phyloP scores from a whole-genome alignment of 345 rosid species.

The Corymbia maculata region DNA sequence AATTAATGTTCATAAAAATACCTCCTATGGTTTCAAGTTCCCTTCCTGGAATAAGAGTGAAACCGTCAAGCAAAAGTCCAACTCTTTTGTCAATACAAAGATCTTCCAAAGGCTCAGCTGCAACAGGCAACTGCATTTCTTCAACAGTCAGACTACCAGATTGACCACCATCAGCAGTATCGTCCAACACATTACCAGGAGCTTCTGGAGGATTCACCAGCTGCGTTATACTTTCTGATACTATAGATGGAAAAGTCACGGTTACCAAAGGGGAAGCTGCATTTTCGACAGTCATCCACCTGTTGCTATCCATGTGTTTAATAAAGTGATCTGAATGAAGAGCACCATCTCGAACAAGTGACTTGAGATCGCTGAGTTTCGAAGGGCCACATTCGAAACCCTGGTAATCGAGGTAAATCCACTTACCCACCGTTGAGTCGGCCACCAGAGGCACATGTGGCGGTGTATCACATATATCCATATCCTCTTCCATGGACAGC shows the following conservation, averaged over 20 bases:
- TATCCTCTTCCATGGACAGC: conserved; percentile 98
- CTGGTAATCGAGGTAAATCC: conserved; percentile 91
- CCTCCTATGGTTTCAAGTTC: conserved; percentile 87
- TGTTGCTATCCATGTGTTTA: conserved; percentile 70
- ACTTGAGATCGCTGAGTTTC: conserved; percentile 63
- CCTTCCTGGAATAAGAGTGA: conserved; percentile 51
- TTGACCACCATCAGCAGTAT: conserved; percentile 39
- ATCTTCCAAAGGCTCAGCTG: conserved; percentile 32
- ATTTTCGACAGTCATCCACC: conserved; percentile 97
- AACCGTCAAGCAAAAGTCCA: conserved; percentile 63
- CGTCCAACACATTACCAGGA: conserved; percentile 78
- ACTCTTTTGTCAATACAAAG: conserved; percentile 69
- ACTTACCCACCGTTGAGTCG: conserved; percentile 64
- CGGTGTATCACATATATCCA: conserved; percentile 96
- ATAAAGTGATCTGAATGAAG: conserved; percentile 85
- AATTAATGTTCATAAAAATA: conserved; percentile 5
- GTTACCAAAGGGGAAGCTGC: conserved; percentile 80
- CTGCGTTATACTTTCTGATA: conserved; percentile 65
- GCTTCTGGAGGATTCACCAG: conserved; percentile 92
- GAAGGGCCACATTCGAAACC: conserved; percentile 89
- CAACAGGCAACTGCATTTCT: conserved; percentile 14
- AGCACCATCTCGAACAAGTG: conserved; percentile 74
- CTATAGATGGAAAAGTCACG: conserved; percentile 39
- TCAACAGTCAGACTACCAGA: conserved; percentile 15
- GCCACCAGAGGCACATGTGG: conserved; percentile 62